Evolutionary conservation across 2,329 filamentous ascomycete genomes (phyloP).

Genomic region (Neopestalotiopsis rosae): DNA sequence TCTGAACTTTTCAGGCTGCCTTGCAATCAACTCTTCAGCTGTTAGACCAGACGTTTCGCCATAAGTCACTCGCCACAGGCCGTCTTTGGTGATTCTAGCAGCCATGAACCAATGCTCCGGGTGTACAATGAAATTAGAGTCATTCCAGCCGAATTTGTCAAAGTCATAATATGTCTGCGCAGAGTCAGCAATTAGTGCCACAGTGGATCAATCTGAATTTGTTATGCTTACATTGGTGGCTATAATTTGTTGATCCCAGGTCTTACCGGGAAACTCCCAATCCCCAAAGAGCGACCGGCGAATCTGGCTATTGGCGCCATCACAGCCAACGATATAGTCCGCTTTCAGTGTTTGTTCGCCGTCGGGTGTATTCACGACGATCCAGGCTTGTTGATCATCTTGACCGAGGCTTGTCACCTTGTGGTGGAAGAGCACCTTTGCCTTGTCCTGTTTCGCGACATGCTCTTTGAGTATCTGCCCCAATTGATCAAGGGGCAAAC

Average conservation of each 20-base stretch:
- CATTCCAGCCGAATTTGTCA: slow-evolving; percentile 46
- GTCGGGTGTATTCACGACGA: slow-evolving; percentile 31
- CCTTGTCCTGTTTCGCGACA: slow-evolving; percentile 33
- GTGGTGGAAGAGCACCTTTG: slow-evolving; percentile 44
- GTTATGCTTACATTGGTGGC: slow-evolving; percentile 50
- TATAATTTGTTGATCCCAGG: slow-evolving; percentile 54
- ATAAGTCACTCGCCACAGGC: slow-evolving; percentile 58
- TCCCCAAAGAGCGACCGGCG: slow-evolving; percentile 46
- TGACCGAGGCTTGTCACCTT: slow-evolving; percentile 44
- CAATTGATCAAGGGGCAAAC: slow-evolving; percentile 49
- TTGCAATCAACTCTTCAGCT: slow-evolving; percentile 46
- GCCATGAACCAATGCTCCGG: slow-evolving; percentile 59
- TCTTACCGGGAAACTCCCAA: slow-evolving; percentile 51
- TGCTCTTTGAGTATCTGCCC: slow-evolving; percentile 46
- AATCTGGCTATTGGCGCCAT: slow-evolving; percentile 48
- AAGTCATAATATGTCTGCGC: slow-evolving; percentile 48
- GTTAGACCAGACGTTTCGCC: slow-evolving; percentile 50
- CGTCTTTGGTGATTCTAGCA: slow-evolving; percentile 53
- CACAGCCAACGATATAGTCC: slow-evolving; percentile 52
- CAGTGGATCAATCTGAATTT: slow-evolving; percentile 8
- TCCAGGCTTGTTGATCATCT: slow-evolving; percentile 37
- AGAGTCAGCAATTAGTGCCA: slow-evolving; percentile 25
- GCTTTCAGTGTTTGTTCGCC: slow-evolving; percentile 34
- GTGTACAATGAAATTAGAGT: slow-evolving; percentile 57
- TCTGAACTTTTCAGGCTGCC: slow-evolving; percentile 51